Evolutionary conservation across 1,284 basidiomycete genomes (phyloP).

Genomic region (Amylostereum chailletii): DNA sequence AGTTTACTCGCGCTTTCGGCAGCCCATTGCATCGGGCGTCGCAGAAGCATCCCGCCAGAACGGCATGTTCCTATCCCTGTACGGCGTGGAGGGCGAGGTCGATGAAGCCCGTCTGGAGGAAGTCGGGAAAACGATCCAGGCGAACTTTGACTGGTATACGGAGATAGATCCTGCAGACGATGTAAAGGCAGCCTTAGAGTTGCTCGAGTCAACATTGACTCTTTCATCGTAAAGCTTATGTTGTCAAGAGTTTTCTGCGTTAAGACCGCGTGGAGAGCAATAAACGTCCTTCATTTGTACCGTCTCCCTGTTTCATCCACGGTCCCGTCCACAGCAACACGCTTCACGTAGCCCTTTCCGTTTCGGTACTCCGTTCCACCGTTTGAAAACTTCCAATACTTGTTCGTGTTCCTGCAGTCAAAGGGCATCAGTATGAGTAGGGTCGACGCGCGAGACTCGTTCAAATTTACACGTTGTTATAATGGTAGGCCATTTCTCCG

Average conservation of each 20-base stretch:
- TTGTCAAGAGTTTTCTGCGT: background rate
- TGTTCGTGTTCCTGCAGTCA: too few species aligned
- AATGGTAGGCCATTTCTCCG: too few species aligned
- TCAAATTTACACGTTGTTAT: too few species aligned
- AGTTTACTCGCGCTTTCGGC: conserved; percentile 33
- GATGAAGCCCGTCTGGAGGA: background rate
- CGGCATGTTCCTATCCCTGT: conserved; percentile 12
- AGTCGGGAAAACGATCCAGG: background rate
- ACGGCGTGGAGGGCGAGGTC: background rate
- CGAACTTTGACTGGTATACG: background rate
- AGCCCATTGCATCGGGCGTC: conserved; percentile 28
- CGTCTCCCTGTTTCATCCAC: background rate
- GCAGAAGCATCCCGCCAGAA: conserved; percentile 21
- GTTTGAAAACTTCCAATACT: background rate
- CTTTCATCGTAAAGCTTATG: background rate
- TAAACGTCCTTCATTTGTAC: background rate
- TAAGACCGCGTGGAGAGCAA: background rate
- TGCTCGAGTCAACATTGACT: background rate
- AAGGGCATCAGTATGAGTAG: too few species aligned
- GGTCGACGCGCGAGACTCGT: too few species aligned
- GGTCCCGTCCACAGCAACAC: background rate
- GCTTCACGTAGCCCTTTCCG: background rate
- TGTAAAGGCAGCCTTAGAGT: background rate
- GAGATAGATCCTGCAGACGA: background rate
- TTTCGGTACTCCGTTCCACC: background rate